Evolutionary conservation across 371 early-diverging fungal genomes (phyloP).

Genomic region (Mortierella sp.): DNA sequence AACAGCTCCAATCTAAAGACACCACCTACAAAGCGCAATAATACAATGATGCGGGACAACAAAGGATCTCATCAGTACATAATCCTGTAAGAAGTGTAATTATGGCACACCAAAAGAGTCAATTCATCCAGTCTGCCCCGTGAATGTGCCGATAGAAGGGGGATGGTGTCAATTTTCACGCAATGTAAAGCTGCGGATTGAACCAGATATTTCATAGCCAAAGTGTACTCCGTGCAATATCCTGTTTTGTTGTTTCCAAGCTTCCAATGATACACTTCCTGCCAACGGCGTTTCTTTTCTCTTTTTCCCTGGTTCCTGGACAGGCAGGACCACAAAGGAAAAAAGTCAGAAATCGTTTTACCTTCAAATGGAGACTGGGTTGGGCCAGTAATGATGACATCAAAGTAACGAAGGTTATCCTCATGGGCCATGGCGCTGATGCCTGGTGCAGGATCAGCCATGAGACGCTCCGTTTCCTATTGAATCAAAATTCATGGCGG

Average conservation of each 20-base stretch:
- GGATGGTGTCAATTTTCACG: neutral
- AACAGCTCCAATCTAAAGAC: conserved; percentile 96
- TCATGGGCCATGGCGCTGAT: conserved; percentile 94
- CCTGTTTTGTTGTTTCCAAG: neutral
- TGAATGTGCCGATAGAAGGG: neutral
- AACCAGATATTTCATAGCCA: neutral
- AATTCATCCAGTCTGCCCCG: neutral
- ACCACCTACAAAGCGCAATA: conserved; percentile 75
- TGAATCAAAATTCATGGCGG: neutral
- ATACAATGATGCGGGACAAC: neutral
- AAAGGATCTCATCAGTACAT: neutral
- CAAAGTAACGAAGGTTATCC: conserved; percentile 97
- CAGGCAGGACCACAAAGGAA: too few relatives aligned
- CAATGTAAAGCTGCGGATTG: neutral
- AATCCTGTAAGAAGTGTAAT: too few relatives aligned
- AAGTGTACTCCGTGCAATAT: too few relatives aligned
- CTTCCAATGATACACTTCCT: neutral
- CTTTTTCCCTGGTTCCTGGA: neutral
- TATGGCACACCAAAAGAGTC: neutral
- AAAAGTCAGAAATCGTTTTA: too few relatives aligned
- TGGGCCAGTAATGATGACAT: conserved; percentile 98
- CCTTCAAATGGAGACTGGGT: conserved; percentile 98
- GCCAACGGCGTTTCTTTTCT: neutral
- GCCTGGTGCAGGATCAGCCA: conserved; percentile 97
- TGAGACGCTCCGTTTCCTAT: conserved; percentile 95